Evolutionary conservation across 2,329 filamentous ascomycete genomes (phyloP), one percentile per base, ranked within the genome.

Genomic region (Colletotrichum sp.): DNA sequence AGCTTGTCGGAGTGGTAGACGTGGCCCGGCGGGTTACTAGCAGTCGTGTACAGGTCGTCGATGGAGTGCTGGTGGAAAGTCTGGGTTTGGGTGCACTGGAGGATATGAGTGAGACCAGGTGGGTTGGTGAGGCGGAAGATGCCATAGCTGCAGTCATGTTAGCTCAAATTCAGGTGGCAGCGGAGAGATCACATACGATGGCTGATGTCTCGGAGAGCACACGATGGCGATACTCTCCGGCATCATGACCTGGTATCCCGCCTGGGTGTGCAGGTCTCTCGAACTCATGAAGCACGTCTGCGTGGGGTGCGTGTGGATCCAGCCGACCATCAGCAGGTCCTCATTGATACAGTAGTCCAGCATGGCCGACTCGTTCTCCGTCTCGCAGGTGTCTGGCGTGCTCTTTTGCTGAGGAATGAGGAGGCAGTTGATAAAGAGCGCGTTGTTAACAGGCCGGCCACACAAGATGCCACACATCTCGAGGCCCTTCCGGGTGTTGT

Each of bases 201-300:
- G 95, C 44, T 90, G 88, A 80, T 94, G 95, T 72, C 91, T 94
- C 1, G 97, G 97, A 7, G 97, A 95, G 86, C 97, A 99, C 52
- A 99, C 97, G 81, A 99, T 98, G 6, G 97, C 97, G 78, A 99
- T 96, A 80, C 95, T 98, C 88, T 99, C 97, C 1, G 96, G 94
- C 86, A 99, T 91, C 95, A 98, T 98, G 76, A 97, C 93, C 85
- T 99, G 97, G 83, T 98, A 99, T 13, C 96, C 96, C 5, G 93
- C 93, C 82, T 98, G 96, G 0, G 98, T 99, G 82, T 99, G 97
- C 79, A 99, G 83, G 82, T 99, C 97, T 66, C 96, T 90, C 65
- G 94, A 97, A 83, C 95, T 98, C 95, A 99, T 98, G 84, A 99
- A 99, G 85, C 97, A 99, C 0, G 95, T 98, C 86, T 99, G 97